A percentile compares a stretch with the other conserved stretches of the same genome.
Conservation (phyloP, 108 stramenopile genomes). For the Ochromonas danica region DNA sequence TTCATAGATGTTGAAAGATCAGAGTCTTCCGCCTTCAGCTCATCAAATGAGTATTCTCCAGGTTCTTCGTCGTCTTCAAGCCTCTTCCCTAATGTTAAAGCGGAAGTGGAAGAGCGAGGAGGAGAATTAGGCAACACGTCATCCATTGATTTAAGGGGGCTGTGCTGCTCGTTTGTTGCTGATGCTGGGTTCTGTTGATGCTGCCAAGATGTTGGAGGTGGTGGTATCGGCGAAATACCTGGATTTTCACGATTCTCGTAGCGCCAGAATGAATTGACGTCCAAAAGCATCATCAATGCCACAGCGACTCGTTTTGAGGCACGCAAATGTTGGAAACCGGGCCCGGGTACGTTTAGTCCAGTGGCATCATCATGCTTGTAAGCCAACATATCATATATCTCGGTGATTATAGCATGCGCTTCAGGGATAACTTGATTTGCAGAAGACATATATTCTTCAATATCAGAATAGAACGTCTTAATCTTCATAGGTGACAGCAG, state of each 20-base stretch:
- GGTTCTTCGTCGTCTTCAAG: too few species aligned
- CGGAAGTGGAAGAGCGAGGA: too few species aligned
- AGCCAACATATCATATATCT: constrained; percentile 2
- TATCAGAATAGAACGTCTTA: not conserved
- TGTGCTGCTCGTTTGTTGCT: too few species aligned
- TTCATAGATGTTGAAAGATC: too few species aligned
- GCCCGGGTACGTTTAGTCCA: not conserved
- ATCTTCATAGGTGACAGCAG: not conserved
- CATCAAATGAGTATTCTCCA: too few species aligned
- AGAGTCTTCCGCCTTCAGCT: too few species aligned
- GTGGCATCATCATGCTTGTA: not conserved
- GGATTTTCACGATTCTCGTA: constrained; percentile 18
- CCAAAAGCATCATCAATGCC: not conserved
- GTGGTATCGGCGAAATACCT: too few species aligned
- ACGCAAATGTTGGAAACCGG: not conserved
- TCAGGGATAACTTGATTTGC: not conserved
- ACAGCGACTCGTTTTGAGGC: not conserved
- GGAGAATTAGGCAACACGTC: too few species aligned
- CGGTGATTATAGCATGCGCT: not conserved
- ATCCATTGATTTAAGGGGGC: too few species aligned
- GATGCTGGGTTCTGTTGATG: too few species aligned
- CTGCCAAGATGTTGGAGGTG: too few species aligned
- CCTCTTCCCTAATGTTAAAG: too few species aligned
- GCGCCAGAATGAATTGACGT: not conserved
- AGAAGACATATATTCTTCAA: not conserved